These are phyloP conservation scores for Trichoderma polysporum DNA, from an alignment of 2,329 filamentous ascomycete genomes.

Conservation along the genomic window DNA sequence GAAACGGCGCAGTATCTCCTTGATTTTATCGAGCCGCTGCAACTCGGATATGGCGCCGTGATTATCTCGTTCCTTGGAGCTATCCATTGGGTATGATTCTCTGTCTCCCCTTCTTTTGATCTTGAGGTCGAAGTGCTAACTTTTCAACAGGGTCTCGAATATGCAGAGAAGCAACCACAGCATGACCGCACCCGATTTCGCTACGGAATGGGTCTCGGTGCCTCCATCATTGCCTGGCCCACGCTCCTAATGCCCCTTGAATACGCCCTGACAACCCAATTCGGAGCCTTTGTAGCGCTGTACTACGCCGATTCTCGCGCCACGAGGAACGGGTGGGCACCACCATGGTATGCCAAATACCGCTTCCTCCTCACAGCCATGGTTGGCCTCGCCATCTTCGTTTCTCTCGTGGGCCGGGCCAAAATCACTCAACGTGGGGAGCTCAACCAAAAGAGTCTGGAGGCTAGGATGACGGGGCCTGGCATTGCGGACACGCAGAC, in stretches of 20 bases:
- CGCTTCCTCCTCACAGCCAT: slow-evolving; percentile 90
- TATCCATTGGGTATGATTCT: slow-evolving; percentile 69
- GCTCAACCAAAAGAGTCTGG: slow-evolving; percentile 37
- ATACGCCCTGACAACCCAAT: slow-evolving; percentile 82
- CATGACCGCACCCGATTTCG: slow-evolving; percentile 68
- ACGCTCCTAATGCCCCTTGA: slow-evolving; percentile 81
- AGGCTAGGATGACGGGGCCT: slow-evolving; percentile 38
- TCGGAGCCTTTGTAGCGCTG: slow-evolving; percentile 77
- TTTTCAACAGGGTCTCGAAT: slow-evolving; percentile 66
- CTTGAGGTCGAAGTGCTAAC: not conserved
- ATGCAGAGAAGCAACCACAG: slow-evolving; percentile 65
- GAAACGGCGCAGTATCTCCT: slow-evolving; percentile 72
- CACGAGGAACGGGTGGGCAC: slow-evolving; percentile 72
- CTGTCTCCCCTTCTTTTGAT: not conserved
- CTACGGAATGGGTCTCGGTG: slow-evolving; percentile 78
- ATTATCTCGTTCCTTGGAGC: slow-evolving; percentile 94
- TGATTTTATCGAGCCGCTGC: slow-evolving; percentile 76
- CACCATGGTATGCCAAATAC: slow-evolving; percentile 83
- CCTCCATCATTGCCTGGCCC: slow-evolving; percentile 83
- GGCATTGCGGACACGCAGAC: slow-evolving; percentile 38
- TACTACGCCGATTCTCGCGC: slow-evolving; percentile 83
- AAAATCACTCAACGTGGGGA: slow-evolving; percentile 55
- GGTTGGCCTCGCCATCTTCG: slow-evolving; percentile 77
- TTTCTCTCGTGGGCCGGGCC: slow-evolving; percentile 78
- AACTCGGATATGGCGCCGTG: slow-evolving; percentile 87